Base-by-base conservation (phyloP, 1,284 basidiomycete species). In the Anthracocystis walkeri region DNA sequence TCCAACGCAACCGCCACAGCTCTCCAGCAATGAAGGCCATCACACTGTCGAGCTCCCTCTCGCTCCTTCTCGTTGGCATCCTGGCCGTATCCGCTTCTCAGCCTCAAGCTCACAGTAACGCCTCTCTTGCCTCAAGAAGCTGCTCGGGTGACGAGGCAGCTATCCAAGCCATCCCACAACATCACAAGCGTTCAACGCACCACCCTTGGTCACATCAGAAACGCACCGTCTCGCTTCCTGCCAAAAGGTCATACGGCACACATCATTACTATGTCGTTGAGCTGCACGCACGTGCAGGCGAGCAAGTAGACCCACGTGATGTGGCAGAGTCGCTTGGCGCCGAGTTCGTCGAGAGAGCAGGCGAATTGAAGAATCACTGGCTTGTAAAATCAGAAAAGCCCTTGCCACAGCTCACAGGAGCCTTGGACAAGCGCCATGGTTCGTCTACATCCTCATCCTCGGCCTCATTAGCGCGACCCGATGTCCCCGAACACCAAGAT, bases 201-300 rank as follows among this genome's bases (percentile, higher is more conserved):
- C 35, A 62, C 31, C 65, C 67, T 8, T 77, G 71, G 75, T 44
- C 60, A 16, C 60, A 70, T 52, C 71, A 75, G 49, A 70, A 69
- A 23, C 66, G 67, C 33, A 52, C 63, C 25, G 71, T 79, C 18
- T 57, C 77, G 5, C 68, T 78, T 16, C 79, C 84, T 52, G 62
- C 65, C 11, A 82, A 79, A 68, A 78, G 86, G 20, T 75, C 78
- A 2, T 95, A 98, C 85, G 86, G 89, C 76, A 91, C 92, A 8
- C 92, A 98, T 86, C 89, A 92, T 78, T 99, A 99, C 87, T 96
- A 95, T 87, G 92, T 94, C 67, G 85, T 96, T 27, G 91, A 94
- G 84, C 90, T 93, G 83, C 86, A 89, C 77, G 89, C 92, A 54
- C 81, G 82, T 7, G 84, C 86, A 52, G 78, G 72, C 71, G 25